Evolutionary conservation across 768 basidiomycete genomes (phyloP).

Genomic region (Pleurotus eryngii): DNA sequence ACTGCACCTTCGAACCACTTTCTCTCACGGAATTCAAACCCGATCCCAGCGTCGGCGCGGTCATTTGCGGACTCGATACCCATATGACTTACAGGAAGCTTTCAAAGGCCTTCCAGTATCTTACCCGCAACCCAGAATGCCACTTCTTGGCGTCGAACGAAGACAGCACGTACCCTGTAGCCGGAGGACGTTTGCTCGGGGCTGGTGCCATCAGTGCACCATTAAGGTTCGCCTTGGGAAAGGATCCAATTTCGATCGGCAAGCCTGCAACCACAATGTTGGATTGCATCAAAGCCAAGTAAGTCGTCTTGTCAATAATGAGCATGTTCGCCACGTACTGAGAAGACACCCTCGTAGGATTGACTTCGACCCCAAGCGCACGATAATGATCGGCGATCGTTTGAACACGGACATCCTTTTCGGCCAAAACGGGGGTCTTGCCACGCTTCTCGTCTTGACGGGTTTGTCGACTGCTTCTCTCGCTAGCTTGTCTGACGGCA

Average conservation of each 20-base stretch:
- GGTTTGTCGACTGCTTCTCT: constrained; percentile 40
- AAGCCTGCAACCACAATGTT: constrained; percentile 93
- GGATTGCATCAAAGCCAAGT: constrained; percentile 81
- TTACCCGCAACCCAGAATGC: constrained; percentile 75
- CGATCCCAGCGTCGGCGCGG: constrained; percentile 84
- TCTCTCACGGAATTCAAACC: constrained; percentile 62
- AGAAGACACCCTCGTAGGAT: constrained; percentile 49
- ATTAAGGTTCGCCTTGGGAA: constrained; percentile 66
- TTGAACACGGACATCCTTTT: constrained; percentile 95
- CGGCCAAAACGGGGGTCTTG: constrained; percentile 79
- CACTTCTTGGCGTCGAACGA: constrained; percentile 89
- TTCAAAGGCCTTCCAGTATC: constrained; percentile 88
- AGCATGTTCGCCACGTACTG: background rate
- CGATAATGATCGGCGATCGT: constrained; percentile 96
- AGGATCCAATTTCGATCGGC: constrained; percentile 76
- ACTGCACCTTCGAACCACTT: constrained; percentile 72
- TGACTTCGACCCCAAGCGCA: constrained; percentile 78
- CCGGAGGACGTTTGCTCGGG: constrained; percentile 74
- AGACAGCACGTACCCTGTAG: constrained; percentile 86
- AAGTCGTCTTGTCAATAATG: constrained; percentile 13
- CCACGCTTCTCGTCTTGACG: constrained; percentile 90
- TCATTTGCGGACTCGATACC: constrained; percentile 90
- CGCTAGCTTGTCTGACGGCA: background rate
- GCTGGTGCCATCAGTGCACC: constrained; percentile 84
- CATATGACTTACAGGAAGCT: constrained; percentile 91